Base-by-base conservation (phyloP, 345 rosid species). In the Ceriops decandra region DNA sequence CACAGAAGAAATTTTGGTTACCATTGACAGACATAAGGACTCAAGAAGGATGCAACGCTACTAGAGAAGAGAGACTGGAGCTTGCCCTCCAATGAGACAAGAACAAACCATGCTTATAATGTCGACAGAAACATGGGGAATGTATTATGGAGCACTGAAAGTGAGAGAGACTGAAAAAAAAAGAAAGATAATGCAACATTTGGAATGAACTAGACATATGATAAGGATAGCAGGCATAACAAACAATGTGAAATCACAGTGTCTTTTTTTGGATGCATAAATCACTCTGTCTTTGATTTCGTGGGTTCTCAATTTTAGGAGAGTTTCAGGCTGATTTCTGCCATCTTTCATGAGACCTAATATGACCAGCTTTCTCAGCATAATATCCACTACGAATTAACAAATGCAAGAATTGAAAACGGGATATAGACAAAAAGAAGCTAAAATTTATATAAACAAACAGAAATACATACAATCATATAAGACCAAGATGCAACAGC, bases 1-100 rank as follows among this genome's bases (percentile, higher is more conserved):
- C 26, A 46, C 49, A 42, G 26, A 57, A 71, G 31, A 66, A 60
- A 2, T 27, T 33, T 26, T 66, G 17, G 47, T 52, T 35, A 66
- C 59, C 20, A 33, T 51, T 47, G 1, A 57, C 38, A 52, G 60
- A 17, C 62, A 28, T 13, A 4, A 11, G 5, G 19, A 17, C 7
- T 51, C 47, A 32, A 54, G 51, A 31, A 33, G 31, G 60, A n/a
- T 66, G 17, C 5, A 27, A 24, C 16, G 19, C 4, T 19, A 20
- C 21, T 4, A 13, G 28, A 60, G 47, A 38, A 20, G 1, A 30
- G 57, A 59, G 28, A 3, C 7, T 15, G 49, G 47, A 60, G 38
- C 62, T 57, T 57, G 28, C 26, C 19, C 53, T 17, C 33, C 13
- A 16, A 64, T 31, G 9, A 30, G 58, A 61, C 22, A 21, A 35